These are phyloP conservation scores for Dictyostelium capitatum DNA, from an alignment of 78 protist species.

Conservation along the genomic window DNA sequence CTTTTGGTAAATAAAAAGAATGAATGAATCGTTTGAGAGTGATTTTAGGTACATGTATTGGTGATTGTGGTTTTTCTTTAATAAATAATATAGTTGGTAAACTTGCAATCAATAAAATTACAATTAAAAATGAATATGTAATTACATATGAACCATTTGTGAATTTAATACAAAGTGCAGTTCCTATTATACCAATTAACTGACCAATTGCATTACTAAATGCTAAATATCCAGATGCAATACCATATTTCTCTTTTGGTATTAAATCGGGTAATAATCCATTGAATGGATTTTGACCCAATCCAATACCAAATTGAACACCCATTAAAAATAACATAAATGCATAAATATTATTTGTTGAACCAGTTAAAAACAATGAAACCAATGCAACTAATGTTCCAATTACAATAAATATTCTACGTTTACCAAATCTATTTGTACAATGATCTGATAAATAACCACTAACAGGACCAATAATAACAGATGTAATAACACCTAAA, in stretches of 20 bases:
- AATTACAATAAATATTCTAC: conserved; percentile 4
- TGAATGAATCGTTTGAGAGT: not conserved
- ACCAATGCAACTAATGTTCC: not conserved
- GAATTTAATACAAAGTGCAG: not conserved
- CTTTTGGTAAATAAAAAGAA: conserved; percentile 13
- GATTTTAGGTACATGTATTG: not conserved
- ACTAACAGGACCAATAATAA: not conserved
- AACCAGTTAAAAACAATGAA: not conserved
- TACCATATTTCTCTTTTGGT: conserved; percentile 13
- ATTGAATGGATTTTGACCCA: conserved; percentile 6
- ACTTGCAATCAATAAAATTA: not conserved
- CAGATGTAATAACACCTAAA: not conserved
- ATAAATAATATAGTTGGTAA: conserved; percentile 20
- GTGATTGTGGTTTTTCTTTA: not conserved
- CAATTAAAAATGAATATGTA: not conserved
- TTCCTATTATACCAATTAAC: conserved; percentile 11
- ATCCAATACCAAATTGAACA: conserved; percentile 26
- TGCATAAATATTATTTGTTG: not conserved
- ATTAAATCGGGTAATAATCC: conserved; percentile 24
- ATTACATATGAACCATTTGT: not conserved
- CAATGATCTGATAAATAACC: conserved; percentile 32
- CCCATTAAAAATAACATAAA: not conserved
- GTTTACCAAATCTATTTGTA: not conserved
- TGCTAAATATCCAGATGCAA: conserved; percentile 31
- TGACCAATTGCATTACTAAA: conserved; percentile 39